These are phyloP conservation scores for Geotrichum australiense DNA, from an alignment of 1,139 yeast genomes.

Conservation along the genomic window DNA sequence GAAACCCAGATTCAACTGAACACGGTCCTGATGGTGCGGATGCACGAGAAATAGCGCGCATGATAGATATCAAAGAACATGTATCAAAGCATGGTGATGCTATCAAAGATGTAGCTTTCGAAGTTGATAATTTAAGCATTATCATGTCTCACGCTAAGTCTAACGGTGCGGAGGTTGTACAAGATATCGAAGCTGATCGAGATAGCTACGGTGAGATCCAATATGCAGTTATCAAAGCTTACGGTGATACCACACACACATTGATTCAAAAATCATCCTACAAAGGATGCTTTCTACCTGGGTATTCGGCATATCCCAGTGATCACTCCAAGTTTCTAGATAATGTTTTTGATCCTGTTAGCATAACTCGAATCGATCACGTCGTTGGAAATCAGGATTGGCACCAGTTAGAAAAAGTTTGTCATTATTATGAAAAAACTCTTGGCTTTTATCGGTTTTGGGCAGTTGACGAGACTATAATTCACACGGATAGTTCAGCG, in stretches of 20 bases:
- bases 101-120: constrained; percentile 63
- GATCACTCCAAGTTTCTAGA: constrained; percentile 18
- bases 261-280: constrained; percentile 44
- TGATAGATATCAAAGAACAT: constrained; percentile 41
- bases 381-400: constrained; percentile 74
- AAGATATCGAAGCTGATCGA: constrained; percentile 36
- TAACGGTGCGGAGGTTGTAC: constrained; percentile 49
- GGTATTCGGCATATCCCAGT: constrained; percentile 36
- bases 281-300: constrained; percentile 49
- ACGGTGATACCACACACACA: constrained; percentile 65
- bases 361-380: constrained; percentile 53
- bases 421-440: constrained; percentile 50
- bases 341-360: constrained; percentile 27
- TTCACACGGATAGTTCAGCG: constrained; percentile 63
- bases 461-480: constrained; percentile 74
- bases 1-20: constrained; percentile 17
- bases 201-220: constrained; percentile 49
- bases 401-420: constrained; percentile 55
- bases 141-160: constrained; percentile 43
- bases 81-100: constrained; percentile 65
- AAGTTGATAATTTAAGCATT: constrained; percentile 44
- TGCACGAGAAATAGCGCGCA: constrained; percentile 25
- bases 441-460: constrained; percentile 74
- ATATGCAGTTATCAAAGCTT: constrained; percentile 51
- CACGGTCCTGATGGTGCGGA: constrained; percentile 16